phyloP scores from a whole-genome alignment of 257 asterid genomes.

The Leonotis leonurus region DNA sequence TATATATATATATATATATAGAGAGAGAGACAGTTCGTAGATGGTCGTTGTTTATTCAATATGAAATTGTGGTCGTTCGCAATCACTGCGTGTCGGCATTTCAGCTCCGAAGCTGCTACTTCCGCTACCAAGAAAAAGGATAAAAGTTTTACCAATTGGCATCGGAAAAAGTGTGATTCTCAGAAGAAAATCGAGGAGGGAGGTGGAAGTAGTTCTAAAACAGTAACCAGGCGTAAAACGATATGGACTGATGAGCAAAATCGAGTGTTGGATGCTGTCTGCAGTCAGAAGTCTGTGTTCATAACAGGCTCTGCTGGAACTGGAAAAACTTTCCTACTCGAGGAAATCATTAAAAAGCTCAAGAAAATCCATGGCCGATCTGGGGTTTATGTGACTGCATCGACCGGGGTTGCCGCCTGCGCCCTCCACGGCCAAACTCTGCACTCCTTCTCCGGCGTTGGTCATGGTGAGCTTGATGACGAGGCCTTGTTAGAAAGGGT shows the following conservation, averaged over 20 bases:
- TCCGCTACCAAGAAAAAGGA: not conserved
- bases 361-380: conserved; percentile 43
- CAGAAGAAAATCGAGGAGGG: conserved; percentile 22
- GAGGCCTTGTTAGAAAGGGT: conserved; percentile 36
- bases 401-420: conserved; percentile 73
- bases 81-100: conserved; percentile 30
- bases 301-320: conserved; percentile 83
- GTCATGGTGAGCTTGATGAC: conserved; percentile 27
- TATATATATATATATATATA: not conserved
- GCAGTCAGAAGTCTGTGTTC: conserved; percentile 47
- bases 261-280: conserved; percentile 42
- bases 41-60: not conserved
- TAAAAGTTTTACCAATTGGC: not conserved
- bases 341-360: conserved; percentile 38
- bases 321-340: conserved; percentile 55
- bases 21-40: not conserved
- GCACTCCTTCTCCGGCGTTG: conserved; percentile 57
- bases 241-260: conserved; percentile 60
- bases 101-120: conserved; percentile 31
- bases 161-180: not conserved
- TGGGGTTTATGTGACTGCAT: conserved; percentile 57
- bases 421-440: conserved; percentile 50
- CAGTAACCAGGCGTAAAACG: conserved; percentile 22
- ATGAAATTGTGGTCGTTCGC: conserved; percentile 41
- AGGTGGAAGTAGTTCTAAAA: not conserved